phyloP scores from a whole-genome alignment of 495 filamentous ascomycete species.

The Penicillium manginii region DNA sequence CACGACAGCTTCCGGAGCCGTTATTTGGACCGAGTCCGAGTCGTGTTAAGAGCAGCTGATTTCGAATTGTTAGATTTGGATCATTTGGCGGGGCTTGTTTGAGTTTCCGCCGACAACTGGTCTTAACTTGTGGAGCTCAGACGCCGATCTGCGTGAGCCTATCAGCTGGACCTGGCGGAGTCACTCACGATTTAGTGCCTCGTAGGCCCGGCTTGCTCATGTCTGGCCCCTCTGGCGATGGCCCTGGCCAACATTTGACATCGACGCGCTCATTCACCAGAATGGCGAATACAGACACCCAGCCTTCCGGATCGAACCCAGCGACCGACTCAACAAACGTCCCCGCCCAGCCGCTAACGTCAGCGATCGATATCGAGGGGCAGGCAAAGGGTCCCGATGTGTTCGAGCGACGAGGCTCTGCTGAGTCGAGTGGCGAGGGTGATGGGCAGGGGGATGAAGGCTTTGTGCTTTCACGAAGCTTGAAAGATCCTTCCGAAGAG shows the following conservation, averaged over 20 bases:
- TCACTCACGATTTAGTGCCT: constrained; percentile 30
- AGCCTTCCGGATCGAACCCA: constrained; percentile 55
- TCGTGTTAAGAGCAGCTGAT: neutral
- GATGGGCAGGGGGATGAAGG: constrained; percentile 52
- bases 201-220: constrained; percentile 31
- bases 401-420: constrained; percentile 52
- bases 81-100: neutral
- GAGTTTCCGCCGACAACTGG: neutral
- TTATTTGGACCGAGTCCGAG: neutral
- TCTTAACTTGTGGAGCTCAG: constrained; percentile 16
- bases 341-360: constrained; percentile 27
- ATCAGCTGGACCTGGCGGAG: constrained; percentile 38
- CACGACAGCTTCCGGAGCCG: neutral
- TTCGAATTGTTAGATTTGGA: neutral
- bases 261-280: constrained; percentile 58
- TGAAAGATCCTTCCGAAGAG: constrained; percentile 72
- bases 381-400: constrained; percentile 45
- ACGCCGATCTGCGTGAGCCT: constrained; percentile 35
- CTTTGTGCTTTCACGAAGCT: constrained; percentile 49
- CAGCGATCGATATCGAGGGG: constrained; percentile 33
- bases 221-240: constrained; percentile 33
- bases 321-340: constrained; percentile 46
- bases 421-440: constrained; percentile 55
- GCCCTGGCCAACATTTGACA: constrained; percentile 36
- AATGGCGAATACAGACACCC: constrained; percentile 50